Percentiles rank a stretch among this genome's conserved stretches.
phyloP scores from a whole-genome alignment of 192 early-diverging fungal species.

The Backusella parvicylindrica region DNA sequence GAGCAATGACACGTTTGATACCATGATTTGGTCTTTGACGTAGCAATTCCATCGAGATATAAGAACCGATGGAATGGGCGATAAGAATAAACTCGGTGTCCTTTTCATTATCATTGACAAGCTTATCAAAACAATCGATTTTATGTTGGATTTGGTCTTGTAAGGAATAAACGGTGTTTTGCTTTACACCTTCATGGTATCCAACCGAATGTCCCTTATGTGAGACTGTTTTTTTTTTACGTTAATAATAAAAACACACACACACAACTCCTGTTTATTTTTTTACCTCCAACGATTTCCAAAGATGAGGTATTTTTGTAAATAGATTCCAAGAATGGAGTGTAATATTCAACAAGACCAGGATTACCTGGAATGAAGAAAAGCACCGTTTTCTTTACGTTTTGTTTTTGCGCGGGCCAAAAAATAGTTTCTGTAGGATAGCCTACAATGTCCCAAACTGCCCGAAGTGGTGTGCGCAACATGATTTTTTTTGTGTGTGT shows the following conservation, averaged over 20 bases:
- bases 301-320: constrained; percentile 45
- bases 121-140: constrained; percentile 55
- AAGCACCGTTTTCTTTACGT: constrained; percentile 38
- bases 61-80: constrained; percentile 69
- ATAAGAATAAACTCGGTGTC: constrained; percentile 50
- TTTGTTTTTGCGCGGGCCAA: constrained; percentile 25
- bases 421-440: constrained; percentile 39
- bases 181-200: constrained; percentile 21
- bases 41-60: constrained; percentile 52
- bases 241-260: neutral
- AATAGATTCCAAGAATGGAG: constrained; percentile 59
- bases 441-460: constrained; percentile 26
- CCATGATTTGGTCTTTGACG: constrained; percentile 57
- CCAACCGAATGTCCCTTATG: constrained; percentile 59
- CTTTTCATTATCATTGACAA: constrained; percentile 43
- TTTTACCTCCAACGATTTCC: constrained; percentile 61
- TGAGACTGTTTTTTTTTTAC: constrained; percentile 37
- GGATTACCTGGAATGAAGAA: constrained; percentile 74
- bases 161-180: constrained; percentile 38
- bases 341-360: constrained; percentile 80
- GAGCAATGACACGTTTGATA: constrained; percentile 58
- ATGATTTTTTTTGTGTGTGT: neutral
- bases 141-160: constrained; percentile 69
- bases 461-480: constrained; percentile 26
- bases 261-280: neutral